Conservation (phyloP, 495 filamentous ascomycete genomes). For the Mycothermus thermophilus region DNA sequence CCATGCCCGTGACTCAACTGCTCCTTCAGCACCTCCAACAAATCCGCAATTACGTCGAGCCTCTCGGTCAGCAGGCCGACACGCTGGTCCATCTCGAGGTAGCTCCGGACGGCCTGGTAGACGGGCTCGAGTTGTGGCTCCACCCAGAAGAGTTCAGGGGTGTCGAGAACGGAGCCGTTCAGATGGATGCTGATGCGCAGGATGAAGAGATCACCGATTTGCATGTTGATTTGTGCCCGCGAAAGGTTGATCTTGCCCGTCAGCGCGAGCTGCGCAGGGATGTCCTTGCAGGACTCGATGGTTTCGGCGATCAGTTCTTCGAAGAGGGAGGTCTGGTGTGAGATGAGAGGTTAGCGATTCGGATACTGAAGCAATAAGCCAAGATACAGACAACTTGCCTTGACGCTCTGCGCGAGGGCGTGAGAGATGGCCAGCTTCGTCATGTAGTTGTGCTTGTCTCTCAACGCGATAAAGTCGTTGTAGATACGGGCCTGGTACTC, state of each 20-base stretch:
- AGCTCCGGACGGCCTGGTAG: slow-evolving; percentile 86
- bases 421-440: slow-evolving; percentile 93
- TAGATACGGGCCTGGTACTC: slow-evolving; percentile 97
- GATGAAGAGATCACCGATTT: slow-evolving; percentile 96
- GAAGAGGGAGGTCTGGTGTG: slow-evolving; percentile 73
- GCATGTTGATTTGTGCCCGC: slow-evolving; percentile 86
- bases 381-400: slow-evolving; percentile 33
- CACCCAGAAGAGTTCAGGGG: slow-evolving; percentile 95
- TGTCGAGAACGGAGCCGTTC: slow-evolving; percentile 93
- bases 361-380: background rate
- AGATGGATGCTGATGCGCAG: slow-evolving; percentile 94
- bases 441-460: slow-evolving; percentile 94
- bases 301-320: slow-evolving; percentile 92
- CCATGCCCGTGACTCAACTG: slow-evolving; percentile 94
- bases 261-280: slow-evolving; percentile 77
- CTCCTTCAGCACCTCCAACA: slow-evolving; percentile 88
- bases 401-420: slow-evolving; percentile 85
- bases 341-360: slow-evolving; percentile 3
- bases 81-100: slow-evolving; percentile 94
- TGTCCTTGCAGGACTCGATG: slow-evolving; percentile 75
- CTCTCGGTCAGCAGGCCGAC: slow-evolving; percentile 83
- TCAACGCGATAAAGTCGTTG: slow-evolving; percentile 92
- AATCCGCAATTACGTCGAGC: slow-evolving; percentile 83
- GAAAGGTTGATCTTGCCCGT: slow-evolving; percentile 82
- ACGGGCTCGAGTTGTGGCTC: slow-evolving; percentile 93